phyloP scores from a whole-genome alignment of 495 filamentous ascomycete genomes.

The Tuber magnatum region DNA sequence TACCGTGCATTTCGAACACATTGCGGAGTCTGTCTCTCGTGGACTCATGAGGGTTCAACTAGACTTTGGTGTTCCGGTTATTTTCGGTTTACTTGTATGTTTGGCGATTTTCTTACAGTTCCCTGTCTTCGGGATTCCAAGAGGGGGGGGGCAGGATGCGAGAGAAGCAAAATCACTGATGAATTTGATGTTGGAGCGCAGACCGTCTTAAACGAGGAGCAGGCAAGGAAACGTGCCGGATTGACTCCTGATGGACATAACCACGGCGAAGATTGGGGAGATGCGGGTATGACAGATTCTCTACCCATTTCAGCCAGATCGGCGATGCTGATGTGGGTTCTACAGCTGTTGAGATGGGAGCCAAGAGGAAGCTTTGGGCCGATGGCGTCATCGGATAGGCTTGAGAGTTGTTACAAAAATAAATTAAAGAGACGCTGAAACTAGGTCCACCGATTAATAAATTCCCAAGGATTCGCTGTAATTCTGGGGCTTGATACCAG shows the following conservation, averaged over 20 bases:
- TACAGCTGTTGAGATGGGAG: constrained; percentile 65
- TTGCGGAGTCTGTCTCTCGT: constrained; percentile 79
- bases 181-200: constrained; percentile 4
- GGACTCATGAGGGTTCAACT: constrained; percentile 91
- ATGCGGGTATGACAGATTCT: constrained; percentile 45
- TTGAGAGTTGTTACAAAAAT: not conserved
- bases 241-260: constrained; percentile 60
- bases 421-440: not conserved
- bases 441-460: not conserved
- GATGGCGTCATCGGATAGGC: constrained; percentile 52
- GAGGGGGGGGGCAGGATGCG: not conserved
- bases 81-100: constrained; percentile 70
- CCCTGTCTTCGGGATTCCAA: not conserved
- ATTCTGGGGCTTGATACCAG: not conserved
- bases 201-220: constrained; percentile 80
- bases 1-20: constrained; percentile 98
- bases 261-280: constrained; percentile 83
- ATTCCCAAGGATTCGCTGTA: not conserved
- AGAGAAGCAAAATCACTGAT: constrained; percentile 6
- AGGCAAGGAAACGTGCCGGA: constrained; percentile 80
- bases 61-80: constrained; percentile 76
- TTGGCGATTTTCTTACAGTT: not conserved
- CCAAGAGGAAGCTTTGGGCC: constrained; percentile 62
- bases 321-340: constrained; percentile 41
- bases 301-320: constrained; percentile 42